Evolutionary conservation across 331 rosid species (phyloP), one percentile per base, ranked within the genome.

Genomic region (Spiraea crenata): DNA sequence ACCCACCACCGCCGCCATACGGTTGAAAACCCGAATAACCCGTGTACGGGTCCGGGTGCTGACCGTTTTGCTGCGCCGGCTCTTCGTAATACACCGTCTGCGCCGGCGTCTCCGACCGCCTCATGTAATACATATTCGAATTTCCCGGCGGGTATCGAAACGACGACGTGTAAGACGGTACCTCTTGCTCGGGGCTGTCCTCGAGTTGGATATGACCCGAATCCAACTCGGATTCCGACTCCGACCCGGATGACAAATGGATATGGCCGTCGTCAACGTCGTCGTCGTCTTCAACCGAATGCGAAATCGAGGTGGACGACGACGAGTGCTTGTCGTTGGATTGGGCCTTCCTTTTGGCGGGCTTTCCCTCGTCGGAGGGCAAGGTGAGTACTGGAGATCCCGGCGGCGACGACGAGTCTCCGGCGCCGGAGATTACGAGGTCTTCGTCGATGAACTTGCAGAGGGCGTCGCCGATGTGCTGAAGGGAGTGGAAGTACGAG

Each of bases 311-410:
- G 16, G 90, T 73, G 4, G 96, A 86, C 6, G 93, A 85, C 48
- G 89, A 82, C 0, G 93, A 79, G 19, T 65, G 34, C 11, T 40
- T 73, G 17, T 51, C 50, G 31, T 54, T 75, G n/a, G 49, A 72
- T 2, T 17, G 78, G 9, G 71, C 38, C 56, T 79, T 78, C 42
- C 67, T 77, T 17, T 70, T 82, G 55, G 70, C 81, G 15, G 78
- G 79, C 63, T 90, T 90, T 2, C 92, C 90, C 72, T 80, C 81
- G 38, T 88, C 85, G 2, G 96, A 88, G 5, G 99, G 99, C 78
- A 95, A 83, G 54, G 98, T 89, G 74, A 95, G 93, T 38, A 91
- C 88, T 1, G 99, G 99, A 45, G 99, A 95, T 56, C 71, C 77
- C 8, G 82, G 82, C 17, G 77, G 19, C 38, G 85, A 81, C 13